These are phyloP conservation scores for Aphanocladium album DNA, from an alignment of 2,329 filamentous ascomycete species.

Conservation along the genomic window DNA sequence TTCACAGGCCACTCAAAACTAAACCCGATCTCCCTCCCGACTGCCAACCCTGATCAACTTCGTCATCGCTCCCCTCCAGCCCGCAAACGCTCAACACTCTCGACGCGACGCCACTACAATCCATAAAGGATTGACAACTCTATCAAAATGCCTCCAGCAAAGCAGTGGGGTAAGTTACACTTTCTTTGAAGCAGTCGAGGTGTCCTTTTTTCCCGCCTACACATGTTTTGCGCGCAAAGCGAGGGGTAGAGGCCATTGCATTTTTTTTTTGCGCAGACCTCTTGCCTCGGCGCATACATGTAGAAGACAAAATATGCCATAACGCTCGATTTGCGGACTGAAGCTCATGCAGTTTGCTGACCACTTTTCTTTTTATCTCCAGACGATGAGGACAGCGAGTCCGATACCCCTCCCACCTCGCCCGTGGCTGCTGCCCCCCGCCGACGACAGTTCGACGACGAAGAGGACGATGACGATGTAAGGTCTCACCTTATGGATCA, in stretches of 20 bases:
- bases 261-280: background rate
- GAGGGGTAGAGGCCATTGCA: background rate
- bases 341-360: conserved; percentile 17
- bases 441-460: conserved; percentile 75
- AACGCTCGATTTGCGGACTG: background rate
- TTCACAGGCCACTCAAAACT: background rate
- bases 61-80: background rate
- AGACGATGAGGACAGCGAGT: conserved; percentile 39
- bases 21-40: background rate
- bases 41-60: background rate
- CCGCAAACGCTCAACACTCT: background rate
- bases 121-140: background rate
- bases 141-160: conserved; percentile 38
- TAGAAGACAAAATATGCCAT: background rate
- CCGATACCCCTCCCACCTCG: conserved; percentile 28
- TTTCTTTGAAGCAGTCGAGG: background rate
- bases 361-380: conserved; percentile 13
- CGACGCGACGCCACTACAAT: background rate
- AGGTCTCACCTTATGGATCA: conserved; percentile 21
- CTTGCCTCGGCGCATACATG: background rate
- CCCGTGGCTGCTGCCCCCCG: conserved; percentile 34
- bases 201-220: background rate
- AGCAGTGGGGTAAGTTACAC: conserved; percentile 37
- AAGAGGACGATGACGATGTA: conserved; percentile 82
- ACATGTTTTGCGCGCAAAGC: background rate